These are phyloP conservation scores for Psilocybe azurescens DNA, from an alignment of 768 basidiomycete genomes.

Conservation along the genomic window DNA sequence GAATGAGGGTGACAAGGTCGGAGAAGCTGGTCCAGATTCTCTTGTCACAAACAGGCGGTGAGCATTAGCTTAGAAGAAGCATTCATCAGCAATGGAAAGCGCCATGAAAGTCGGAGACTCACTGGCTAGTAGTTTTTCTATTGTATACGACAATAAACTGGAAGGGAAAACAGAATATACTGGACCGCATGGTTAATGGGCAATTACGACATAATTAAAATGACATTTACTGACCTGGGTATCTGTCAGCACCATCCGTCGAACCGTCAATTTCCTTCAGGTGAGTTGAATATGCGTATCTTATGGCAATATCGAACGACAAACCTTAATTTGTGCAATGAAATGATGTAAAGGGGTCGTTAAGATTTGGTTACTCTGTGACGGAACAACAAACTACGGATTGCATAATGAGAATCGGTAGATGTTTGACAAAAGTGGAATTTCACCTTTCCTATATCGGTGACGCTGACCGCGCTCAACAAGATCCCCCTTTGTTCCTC, in stretches of 20 bases:
- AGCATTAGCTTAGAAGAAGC: constrained; percentile 60
- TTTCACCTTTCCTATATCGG: constrained; percentile 80
- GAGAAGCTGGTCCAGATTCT: constrained; percentile 60
- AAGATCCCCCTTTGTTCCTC: constrained; percentile 68
- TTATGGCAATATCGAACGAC: constrained; percentile 1
- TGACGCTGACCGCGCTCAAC: constrained; percentile 81
- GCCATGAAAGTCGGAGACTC: constrained; percentile 31
- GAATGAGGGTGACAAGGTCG: constrained; percentile 44
- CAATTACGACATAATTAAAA: background rate
- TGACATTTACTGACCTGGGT: constrained; percentile 57
- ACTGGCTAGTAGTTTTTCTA: constrained; percentile 87
- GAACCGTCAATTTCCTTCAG: constrained; percentile 71
- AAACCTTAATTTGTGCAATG: constrained; percentile 73
- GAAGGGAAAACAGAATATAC: constrained; percentile 78
- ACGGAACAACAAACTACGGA: constrained; percentile 61
- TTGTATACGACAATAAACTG: constrained; percentile 69
- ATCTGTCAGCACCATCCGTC: constrained; percentile 79
- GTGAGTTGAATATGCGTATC: background rate
- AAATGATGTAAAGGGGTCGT: constrained; percentile 72
- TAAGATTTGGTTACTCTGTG: constrained; percentile 80
- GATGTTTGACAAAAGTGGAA: constrained; percentile 16
- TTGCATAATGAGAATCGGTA: background rate
- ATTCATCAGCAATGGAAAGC: background rate
- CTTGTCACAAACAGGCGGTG: constrained; percentile 82
- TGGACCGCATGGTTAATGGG: constrained; percentile 28